A percentile compares a stretch with the other conserved stretches of the same genome.
These are phyloP conservation scores for Vaccinium vitisidaea DNA, from an alignment of 148 eudicot genomes.

Conservation along the genomic window DNA sequence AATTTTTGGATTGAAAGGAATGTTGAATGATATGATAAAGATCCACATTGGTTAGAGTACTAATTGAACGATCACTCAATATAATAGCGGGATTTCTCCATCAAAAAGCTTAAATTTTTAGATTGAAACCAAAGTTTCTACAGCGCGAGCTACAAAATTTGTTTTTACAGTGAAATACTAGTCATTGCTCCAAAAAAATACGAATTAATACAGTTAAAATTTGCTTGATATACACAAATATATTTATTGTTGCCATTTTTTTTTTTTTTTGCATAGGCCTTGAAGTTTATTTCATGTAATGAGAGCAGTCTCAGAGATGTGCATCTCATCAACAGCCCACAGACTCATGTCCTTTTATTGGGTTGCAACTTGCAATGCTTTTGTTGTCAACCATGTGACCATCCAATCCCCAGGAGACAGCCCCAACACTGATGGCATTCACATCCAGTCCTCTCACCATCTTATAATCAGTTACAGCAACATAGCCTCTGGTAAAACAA, in stretches of 20 bases:
- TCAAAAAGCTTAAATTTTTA: neutral
- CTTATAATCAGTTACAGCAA: slow-evolving; percentile 35
- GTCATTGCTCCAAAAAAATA: no score
- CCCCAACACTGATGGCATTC: slow-evolving; percentile 75
- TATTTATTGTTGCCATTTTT: neutral
- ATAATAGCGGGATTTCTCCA: neutral
- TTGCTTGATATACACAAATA: no score
- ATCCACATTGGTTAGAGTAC: neutral
- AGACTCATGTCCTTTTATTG: slow-evolving; percentile 45
- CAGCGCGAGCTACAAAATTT: neutral
- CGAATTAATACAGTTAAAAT: no score
- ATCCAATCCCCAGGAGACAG: slow-evolving; percentile 55
- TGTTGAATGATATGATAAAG: neutral
- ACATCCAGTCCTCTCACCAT: slow-evolving; percentile 42
- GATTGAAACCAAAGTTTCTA: neutral
- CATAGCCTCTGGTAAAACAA: slow-evolving; percentile 37
- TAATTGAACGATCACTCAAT: neutral
- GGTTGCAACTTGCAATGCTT: slow-evolving; percentile 35
- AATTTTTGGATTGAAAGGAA: neutral
- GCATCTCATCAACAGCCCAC: slow-evolving; percentile 47
- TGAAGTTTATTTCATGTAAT: slow-evolving; percentile 53
- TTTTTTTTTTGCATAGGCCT: slow-evolving; percentile 34
- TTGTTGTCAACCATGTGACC: slow-evolving; percentile 29
- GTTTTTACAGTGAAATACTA: no score
- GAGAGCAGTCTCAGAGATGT: slow-evolving; percentile 40